Base-by-base conservation (phyloP, 2,329 filamentous ascomycete species). In the Sarocladium strictum region DNA sequence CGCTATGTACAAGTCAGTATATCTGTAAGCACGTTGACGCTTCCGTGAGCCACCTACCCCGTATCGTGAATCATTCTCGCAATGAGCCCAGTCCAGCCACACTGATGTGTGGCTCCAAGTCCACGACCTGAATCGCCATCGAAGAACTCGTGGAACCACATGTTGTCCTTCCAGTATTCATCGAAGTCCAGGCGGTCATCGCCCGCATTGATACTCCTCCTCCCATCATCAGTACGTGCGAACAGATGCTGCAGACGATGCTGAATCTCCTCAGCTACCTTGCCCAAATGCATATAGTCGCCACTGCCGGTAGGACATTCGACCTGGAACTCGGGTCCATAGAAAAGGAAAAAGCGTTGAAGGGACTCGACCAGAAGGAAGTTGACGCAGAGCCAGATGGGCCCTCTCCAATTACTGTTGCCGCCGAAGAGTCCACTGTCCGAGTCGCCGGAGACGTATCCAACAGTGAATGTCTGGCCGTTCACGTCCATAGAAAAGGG, bases 61-160 rank as follows among this genome's bases (percentile, higher is more conserved):
- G 93, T 97, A 66, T 97, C 94, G 63, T 97, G 93, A 57, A 97
- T 97, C 83, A 97, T 89, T 72, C 95, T 92, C 24, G 93, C 93
- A 68, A 97, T 91, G 61, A 97, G 72, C 23, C 93, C 93, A 35
- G 93, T 97, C 93, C 94, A 97, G 51, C 93, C 93, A 66, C 90
- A 96, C 70, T 97, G 94, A 70, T 97, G 94, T 49, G 86, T 93
- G 35, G 93, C 90, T 55, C 93, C 93, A 1, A 97, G 80, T 15
- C 94, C 93, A 61, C 91, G 87, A 14, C 93, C 93, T 52, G 79
- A 86, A 67, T 97, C 92, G 37, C 91, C 93, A 66, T 97, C 93
- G 67, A 97, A 97, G 77, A 95, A 97, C 69, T 97, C 93, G 67
- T 96, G 88, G 78, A 96, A 97, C 89, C 90, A 97, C 63, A 97